Conservation (phyloP, 2,329 filamentous ascomycete species). For the Drechslera avenae region DNA sequence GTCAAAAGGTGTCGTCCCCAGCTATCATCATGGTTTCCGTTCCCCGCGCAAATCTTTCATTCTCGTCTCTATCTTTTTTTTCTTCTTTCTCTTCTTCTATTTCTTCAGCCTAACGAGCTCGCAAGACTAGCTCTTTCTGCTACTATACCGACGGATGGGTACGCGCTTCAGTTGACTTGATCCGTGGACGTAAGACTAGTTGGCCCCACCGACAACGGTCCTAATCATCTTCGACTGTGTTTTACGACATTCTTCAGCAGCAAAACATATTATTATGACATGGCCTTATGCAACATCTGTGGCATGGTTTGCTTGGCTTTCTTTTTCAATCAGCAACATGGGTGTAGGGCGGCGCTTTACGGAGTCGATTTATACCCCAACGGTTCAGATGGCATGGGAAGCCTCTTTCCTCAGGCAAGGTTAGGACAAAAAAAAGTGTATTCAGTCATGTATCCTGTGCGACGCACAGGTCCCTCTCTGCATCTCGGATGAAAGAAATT, state of each 20-base stretch:
- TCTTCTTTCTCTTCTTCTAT: too few relatives aligned
- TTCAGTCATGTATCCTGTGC: neutral
- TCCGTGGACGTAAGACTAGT: neutral
- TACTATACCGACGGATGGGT: neutral
- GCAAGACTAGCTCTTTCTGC: neutral
- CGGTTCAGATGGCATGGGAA: neutral
- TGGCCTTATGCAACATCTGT: slow-evolving; percentile 4
- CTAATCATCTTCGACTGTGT: slow-evolving; percentile 5
- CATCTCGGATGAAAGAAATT: neutral
- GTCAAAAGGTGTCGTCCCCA: neutral
- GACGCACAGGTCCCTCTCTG: neutral
- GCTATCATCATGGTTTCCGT: neutral
- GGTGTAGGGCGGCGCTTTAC: slow-evolving; percentile 3
- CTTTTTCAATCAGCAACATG: slow-evolving; percentile 3
- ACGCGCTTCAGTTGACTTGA: neutral
- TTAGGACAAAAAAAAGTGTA: slow-evolving; percentile 5
- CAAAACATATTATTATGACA: slow-evolving; percentile 7
- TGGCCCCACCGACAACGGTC: neutral
- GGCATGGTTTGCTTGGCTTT: neutral
- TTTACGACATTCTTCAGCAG: slow-evolving; percentile 8
- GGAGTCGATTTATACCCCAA: neutral
- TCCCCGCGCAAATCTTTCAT: neutral
- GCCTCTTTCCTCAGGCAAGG: neutral
- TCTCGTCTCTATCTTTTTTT: too few relatives aligned
- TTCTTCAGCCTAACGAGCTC: neutral